phyloP scores from a whole-genome alignment of 2,329 filamentous ascomycete species.

The Macrophomina tecta region DNA sequence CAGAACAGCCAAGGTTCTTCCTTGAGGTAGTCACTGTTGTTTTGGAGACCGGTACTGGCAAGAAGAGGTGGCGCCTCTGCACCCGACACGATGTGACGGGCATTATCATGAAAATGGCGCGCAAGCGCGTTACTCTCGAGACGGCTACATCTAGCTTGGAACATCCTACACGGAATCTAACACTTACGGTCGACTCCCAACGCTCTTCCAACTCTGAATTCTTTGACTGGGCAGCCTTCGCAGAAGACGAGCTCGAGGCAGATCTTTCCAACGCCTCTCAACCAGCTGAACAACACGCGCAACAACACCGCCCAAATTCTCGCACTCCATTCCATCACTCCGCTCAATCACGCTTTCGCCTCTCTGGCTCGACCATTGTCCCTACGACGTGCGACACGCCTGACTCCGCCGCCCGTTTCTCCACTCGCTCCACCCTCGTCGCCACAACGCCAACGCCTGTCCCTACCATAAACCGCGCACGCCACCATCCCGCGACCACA shows the following conservation, averaged over 20 bases:
- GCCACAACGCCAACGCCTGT: not conserved
- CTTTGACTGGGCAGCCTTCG: slow-evolving; percentile 19
- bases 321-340: not conserved
- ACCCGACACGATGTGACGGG: slow-evolving; percentile 15
- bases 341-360: not conserved
- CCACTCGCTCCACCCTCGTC: slow-evolving; percentile 2
- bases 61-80: slow-evolving; percentile 11
- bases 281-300: not conserved
- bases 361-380: slow-evolving; percentile 15
- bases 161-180: not conserved
- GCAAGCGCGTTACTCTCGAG: not conserved
- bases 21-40: not conserved
- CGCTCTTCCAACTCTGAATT: not conserved
- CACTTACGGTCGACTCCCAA: not conserved
- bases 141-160: not conserved
- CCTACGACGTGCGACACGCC: not conserved
- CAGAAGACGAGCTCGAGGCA: not conserved
- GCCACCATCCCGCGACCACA: not conserved
- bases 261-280: not conserved
- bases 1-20: slow-evolving; percentile 2
- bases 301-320: not conserved
- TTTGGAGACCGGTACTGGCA: not conserved
- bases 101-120: slow-evolving; percentile 2
- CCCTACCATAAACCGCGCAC: not conserved
- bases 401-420: not conserved